These are phyloP conservation scores for Pseudozyma sp. DNA, from an alignment of 1,284 basidiomycete species.

Conservation along the genomic window DNA sequence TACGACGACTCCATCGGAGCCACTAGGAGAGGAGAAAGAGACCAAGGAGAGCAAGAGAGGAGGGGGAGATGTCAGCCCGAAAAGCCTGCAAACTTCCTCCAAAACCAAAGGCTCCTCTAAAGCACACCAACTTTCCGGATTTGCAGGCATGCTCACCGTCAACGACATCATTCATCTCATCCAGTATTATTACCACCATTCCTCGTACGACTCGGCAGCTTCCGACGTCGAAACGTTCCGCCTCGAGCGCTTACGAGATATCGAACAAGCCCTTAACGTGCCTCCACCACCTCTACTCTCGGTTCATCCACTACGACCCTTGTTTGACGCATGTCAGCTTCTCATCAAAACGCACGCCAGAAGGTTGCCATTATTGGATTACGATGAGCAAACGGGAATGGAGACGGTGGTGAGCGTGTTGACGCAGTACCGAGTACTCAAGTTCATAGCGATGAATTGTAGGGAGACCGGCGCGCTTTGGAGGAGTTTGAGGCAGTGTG, in stretches of 20 bases:
- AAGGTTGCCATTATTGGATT: slow-evolving; percentile 90
- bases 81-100: neutral
- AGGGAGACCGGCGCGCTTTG: slow-evolving; percentile 71
- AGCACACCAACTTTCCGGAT: slow-evolving; percentile 54
- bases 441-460: slow-evolving; percentile 95
- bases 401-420: slow-evolving; percentile 96
- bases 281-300: slow-evolving; percentile 89
- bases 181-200: slow-evolving; percentile 66
- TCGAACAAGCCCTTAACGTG: slow-evolving; percentile 91
- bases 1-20: neutral
- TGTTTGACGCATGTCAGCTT: slow-evolving; percentile 89
- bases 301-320: slow-evolving; percentile 84
- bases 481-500: slow-evolving; percentile 83
- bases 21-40: neutral
- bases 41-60: neutral
- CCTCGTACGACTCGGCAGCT: slow-evolving; percentile 82
- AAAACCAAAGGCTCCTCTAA: slow-evolving; percentile 1
- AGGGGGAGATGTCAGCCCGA: slow-evolving; percentile 24
- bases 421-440: slow-evolving; percentile 96
- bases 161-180: slow-evolving; percentile 68
- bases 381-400: slow-evolving; percentile 91
- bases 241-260: slow-evolving; percentile 79
- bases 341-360: slow-evolving; percentile 96
- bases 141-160: slow-evolving; percentile 68
- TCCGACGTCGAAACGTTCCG: slow-evolving; percentile 95